Evolutionary conservation across 148 eudicot species (phyloP).

Genomic region (Polygonum aviculare): DNA sequence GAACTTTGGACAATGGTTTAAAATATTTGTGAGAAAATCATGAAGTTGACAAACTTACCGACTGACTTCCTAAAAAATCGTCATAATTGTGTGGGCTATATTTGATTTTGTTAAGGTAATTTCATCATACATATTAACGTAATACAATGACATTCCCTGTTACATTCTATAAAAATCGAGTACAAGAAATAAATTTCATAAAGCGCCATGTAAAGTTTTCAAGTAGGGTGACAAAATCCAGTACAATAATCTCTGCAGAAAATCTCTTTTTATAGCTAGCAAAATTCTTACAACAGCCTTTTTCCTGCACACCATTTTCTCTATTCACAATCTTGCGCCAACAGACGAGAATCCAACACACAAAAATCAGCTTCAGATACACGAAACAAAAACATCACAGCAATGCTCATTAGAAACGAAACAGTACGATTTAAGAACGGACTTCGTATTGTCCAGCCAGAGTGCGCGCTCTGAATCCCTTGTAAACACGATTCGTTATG

Average conservation of each 20-base stretch:
- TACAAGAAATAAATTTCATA: too few relatives aligned
- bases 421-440: constrained; percentile 38
- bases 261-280: background rate
- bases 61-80: too few relatives aligned
- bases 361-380: background rate
- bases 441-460: constrained; percentile 72
- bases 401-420: background rate
- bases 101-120: too few relatives aligned
- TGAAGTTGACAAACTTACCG: too few relatives aligned
- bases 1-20: too few relatives aligned
- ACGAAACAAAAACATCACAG: background rate
- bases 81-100: too few relatives aligned
- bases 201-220: background rate
- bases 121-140: too few relatives aligned
- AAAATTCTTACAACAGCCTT: background rate
- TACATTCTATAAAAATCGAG: too few relatives aligned
- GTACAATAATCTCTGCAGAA: background rate
- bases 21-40: too few relatives aligned
- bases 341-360: background rate
- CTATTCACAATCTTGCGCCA: background rate
- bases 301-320: background rate
- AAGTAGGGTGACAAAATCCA: background rate
- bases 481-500: constrained; percentile 59
- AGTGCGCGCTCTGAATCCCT: constrained; percentile 85
- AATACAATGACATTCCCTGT: too few relatives aligned